phyloP scores from a whole-genome alignment of 352 stramenopile genomes.

The Aphanomyces cochlioides region DNA sequence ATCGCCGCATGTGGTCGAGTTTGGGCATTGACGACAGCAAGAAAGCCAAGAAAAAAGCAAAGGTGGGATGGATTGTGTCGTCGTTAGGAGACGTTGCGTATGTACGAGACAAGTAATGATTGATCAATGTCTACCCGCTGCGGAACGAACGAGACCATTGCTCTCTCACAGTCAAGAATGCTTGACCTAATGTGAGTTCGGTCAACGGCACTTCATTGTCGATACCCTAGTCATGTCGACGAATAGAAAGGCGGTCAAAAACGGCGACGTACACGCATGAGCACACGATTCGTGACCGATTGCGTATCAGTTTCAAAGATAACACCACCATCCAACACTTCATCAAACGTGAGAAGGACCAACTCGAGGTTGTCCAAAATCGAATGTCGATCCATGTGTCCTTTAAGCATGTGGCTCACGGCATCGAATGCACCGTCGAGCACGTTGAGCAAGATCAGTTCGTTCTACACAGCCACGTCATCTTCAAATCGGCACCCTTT shows the following conservation, averaged over 20 bases:
- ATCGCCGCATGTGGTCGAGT: constrained; percentile 79
- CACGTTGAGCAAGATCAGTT: constrained; percentile 84
- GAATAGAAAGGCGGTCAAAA: constrained; percentile 7
- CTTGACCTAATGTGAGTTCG: constrained; percentile 85
- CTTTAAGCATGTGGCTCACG: constrained; percentile 81
- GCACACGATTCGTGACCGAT: constrained; percentile 86
- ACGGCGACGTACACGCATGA: constrained; percentile 78
- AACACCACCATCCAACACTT: constrained; percentile 87
- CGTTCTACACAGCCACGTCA: constrained; percentile 51
- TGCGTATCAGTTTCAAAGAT: constrained; percentile 75
- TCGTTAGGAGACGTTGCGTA: constrained; percentile 70
- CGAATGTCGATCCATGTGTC: constrained; percentile 81
- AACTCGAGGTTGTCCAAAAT: constrained; percentile 90
- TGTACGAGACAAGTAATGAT: constrained; percentile 62
- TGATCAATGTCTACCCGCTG: constrained; percentile 35
- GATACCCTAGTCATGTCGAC: constrained; percentile 52
- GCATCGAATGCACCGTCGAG: constrained; percentile 82
- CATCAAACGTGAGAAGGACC: constrained; percentile 85
- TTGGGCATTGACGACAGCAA: constrained; percentile 69
- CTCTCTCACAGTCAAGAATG: constrained; percentile 79
- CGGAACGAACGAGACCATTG: constrained; percentile 87
- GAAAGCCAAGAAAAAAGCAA: constrained; percentile 35
- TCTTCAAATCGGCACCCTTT: not conserved
- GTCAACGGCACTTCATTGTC: constrained; percentile 84
- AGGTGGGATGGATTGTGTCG: constrained; percentile 56